Evolutionary conservation across 352 stramenopile species (phyloP), one percentile per base, ranked within the genome.

Genomic region (Lagenidium sp.): DNA sequence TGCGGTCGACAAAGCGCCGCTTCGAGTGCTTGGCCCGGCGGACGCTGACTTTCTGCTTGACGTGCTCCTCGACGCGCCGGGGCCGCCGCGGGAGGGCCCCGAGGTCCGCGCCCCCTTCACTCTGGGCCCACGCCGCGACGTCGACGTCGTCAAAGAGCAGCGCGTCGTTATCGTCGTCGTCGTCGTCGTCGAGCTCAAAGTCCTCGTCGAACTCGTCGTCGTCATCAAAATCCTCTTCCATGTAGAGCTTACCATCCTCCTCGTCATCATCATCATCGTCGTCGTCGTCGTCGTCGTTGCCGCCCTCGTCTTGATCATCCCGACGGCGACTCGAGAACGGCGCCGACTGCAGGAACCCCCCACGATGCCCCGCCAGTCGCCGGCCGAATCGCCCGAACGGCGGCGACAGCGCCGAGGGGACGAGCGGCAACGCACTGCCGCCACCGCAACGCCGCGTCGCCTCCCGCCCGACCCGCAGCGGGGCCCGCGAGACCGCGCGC

Each of bases 1-100:
- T 90, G 56, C 81, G 76, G 60, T 95, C 84, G 26, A 95, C 80
- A 44, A 95, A 95, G 52, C 86, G 84, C 12, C 80, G 77, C 72
- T 92, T 94, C 24, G 77, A 85, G 62, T 91, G 81, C 60, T 91
- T 78, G 42, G 76, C 75, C 38, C 80, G 80, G 26, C 73, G 77
- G 40, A 93, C 57, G 41, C 77, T 70, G 38, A 93, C 80, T 45
- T 93, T 93, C 53, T 86, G 72, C 70, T 93, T 93, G 18, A 93
- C 73, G 36, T 89, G 74, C 51, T 93, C 77, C 50, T 89, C 74
- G 8, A 86, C 52, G 28, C 73, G 70, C 40, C 28, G 8, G 8
- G 28, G 8, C 8, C 28, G 8, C 8, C 63, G 70, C 28, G 55
- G 55, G 10, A 50, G 55, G 2, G 48, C 36, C 35, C 55, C 54